Base-by-base conservation (phyloP, 768 basidiomycete genomes). In the Mycena indigotica region DNA sequence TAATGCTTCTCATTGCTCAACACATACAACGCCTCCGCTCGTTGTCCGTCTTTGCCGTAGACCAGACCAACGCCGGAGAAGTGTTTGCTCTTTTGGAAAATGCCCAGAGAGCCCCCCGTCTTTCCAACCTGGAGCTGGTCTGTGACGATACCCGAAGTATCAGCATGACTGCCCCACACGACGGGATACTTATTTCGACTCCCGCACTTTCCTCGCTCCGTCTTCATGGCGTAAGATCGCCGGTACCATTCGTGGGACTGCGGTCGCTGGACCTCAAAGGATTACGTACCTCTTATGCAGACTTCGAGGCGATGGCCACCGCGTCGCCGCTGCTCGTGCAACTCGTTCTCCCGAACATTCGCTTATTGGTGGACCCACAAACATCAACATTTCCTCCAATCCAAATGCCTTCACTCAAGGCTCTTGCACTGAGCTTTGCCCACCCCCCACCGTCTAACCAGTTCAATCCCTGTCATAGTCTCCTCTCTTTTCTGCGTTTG, bases 191-290 rank as follows among this genome's bases (percentile, higher is more conserved):
- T 32, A 35, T 63, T 25, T 52, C 58, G n/a, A 52, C 62, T 4
- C 62, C 62, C 0, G 40, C 48, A 8, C 45, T 62, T 19, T 45
- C 41, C 4, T 59, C 58, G 15, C 57, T 63, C 15, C 55, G 55
- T 6, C 46, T 63, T 19, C 62, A 63, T 21, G 57, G 57, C 4
- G 62, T 59, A 28, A 23, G 40, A 8, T 63, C 62, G 2, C 62
- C 62, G 2, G 62, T 63, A 8, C 57, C 62, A 30, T 63, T 63
- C 24, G 55, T 59, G 3, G 62, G 62, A 10, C 62, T 63, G 21
- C 38, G 57, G 19, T 46, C 54, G n/a, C 41, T 63, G 40, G 57
- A 58, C 2, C 53, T 63, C 23, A 38, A 57, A 51, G 62, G 62
- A 15, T 30, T 63, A 28, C 55, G 55, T 16, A 54, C 57, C 6